Percentiles rank a stretch among this genome's conserved stretches.
Conservation (phyloP, 2,329 filamentous ascomycete species). For the Nigrospora sphaerica region DNA sequence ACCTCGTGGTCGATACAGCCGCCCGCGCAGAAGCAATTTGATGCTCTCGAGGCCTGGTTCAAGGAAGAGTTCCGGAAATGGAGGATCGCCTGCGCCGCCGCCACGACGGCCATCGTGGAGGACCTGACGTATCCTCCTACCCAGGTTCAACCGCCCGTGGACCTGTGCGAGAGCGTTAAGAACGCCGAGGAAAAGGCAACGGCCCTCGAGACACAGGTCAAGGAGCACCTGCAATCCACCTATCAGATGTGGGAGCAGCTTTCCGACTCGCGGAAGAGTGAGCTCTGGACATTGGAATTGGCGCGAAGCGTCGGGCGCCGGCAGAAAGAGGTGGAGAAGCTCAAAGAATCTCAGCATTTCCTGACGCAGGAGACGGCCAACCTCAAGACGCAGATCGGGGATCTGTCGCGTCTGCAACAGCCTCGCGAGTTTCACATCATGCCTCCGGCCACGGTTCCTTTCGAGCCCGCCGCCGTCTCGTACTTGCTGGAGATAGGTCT, state of each 20-base stretch:
- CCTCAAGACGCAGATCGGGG: constrained; percentile 51
- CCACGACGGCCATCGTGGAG: constrained; percentile 41
- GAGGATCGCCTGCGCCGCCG: constrained; percentile 46
- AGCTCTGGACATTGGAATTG: constrained; percentile 56
- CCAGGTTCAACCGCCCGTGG: constrained; percentile 29
- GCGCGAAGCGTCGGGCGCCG: constrained; percentile 52
- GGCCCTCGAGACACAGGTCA: constrained; percentile 60
- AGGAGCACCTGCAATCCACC: constrained; percentile 69
- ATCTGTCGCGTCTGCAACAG: constrained; percentile 51
- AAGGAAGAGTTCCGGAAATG: constrained; percentile 60
- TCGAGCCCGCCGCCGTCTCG: constrained; percentile 41
- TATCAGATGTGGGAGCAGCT: constrained; percentile 71
- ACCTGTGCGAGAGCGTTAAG: constrained; percentile 36
- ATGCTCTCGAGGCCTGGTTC: constrained; percentile 63
- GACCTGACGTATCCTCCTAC: constrained; percentile 43
- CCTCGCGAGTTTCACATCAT: constrained; percentile 51
- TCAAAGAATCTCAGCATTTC: constrained; percentile 41
- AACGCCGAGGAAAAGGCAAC: constrained; percentile 46
- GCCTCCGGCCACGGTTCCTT: constrained; percentile 42
- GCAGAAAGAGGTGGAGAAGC: constrained; percentile 45
- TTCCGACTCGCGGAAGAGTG: constrained; percentile 44
- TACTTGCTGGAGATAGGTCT: constrained; percentile 38
- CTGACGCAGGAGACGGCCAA: constrained; percentile 50
- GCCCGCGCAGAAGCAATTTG: constrained; percentile 66
- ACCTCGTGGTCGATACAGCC: constrained; percentile 77